Conservation (phyloP, 257 asterid genomes). For the Nicotiana paniculata region DNA sequence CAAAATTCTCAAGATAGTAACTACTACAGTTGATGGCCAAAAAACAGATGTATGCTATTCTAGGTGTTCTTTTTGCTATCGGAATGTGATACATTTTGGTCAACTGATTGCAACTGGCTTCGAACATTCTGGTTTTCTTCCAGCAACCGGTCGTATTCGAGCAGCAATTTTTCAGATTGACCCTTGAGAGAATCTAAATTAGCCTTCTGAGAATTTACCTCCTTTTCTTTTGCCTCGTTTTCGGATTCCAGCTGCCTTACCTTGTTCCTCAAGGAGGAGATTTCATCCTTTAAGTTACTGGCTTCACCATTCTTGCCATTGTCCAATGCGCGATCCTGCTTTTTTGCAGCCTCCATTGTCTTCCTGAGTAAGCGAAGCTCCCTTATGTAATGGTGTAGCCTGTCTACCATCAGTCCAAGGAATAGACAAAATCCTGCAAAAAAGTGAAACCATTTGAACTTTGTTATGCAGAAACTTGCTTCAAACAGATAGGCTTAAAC, state of each 20-base stretch:
- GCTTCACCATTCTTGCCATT: constrained; percentile 11
- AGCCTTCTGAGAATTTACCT: constrained; percentile 24
- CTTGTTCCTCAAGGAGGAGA: constrained; percentile 17
- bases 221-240: constrained; percentile 18
- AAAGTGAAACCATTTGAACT: constrained; percentile 7
- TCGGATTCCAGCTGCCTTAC: constrained; percentile 20
- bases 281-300: constrained; percentile 21
- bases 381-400: constrained; percentile 81
- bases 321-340: constrained; percentile 31
- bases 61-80: constrained; percentile 19
- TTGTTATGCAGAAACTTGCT: neutral
- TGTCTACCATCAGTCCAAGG: constrained; percentile 67
- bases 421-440: constrained; percentile 54
- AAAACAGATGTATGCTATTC: neutral
- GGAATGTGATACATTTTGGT: constrained; percentile 17
- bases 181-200: constrained; percentile 32
- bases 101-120: constrained; percentile 29
- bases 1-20: neutral
- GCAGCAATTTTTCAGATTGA: constrained; percentile 30
- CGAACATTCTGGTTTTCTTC: constrained; percentile 44
- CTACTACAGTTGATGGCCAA: neutral
- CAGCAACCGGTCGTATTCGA: constrained; percentile 31
- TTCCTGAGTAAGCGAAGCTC: constrained; percentile 81
- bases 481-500: neutral
- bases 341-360: constrained; percentile 67